phyloP scores from a whole-genome alignment of 1,284 basidiomycete species.

The Cryptococcus sp. region DNA sequence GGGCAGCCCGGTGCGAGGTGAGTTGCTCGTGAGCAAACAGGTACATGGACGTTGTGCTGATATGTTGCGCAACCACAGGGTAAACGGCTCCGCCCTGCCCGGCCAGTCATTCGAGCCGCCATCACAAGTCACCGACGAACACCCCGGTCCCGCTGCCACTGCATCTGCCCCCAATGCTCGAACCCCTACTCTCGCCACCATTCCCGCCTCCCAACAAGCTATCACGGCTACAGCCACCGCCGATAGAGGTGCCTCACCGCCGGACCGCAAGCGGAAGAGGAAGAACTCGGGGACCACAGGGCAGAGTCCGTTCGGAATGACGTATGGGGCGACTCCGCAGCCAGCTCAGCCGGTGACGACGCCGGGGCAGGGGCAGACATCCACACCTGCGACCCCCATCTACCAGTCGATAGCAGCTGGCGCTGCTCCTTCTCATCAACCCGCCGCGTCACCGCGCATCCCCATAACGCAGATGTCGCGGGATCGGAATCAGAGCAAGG shows the following conservation, averaged over 20 bases:
- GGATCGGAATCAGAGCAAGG: conserved; percentile 41
- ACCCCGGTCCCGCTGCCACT: neutral
- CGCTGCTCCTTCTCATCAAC: conserved; percentile 4
- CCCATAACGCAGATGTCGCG: conserved; percentile 25
- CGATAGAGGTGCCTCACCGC: conserved; percentile 21
- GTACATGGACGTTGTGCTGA: too few species aligned
- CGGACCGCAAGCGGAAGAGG: conserved; percentile 40
- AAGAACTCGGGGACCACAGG: conserved; percentile 39
- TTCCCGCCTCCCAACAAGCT: neutral
- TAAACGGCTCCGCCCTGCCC: too few species aligned
- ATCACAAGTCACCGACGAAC: too few species aligned
- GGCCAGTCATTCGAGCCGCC: too few species aligned
- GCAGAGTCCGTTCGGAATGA: conserved; percentile 29
- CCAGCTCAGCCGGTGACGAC: neutral
- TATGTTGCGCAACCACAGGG: too few species aligned
- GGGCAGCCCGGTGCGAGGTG: neutral
- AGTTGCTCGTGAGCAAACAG: neutral
- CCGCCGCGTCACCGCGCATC: conserved; percentile 13
- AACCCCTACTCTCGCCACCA: neutral
- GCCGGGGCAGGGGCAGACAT: too few species aligned
- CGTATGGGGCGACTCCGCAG: conserved; percentile 18
- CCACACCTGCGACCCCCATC: neutral
- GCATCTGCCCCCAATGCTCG: neutral
- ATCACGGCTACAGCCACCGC: neutral
- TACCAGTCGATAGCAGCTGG: neutral